Evolutionary conservation across 108 stramenopile species (phyloP), one percentile per base, ranked within the genome.

Genomic region (Nitzschia palea): DNA sequence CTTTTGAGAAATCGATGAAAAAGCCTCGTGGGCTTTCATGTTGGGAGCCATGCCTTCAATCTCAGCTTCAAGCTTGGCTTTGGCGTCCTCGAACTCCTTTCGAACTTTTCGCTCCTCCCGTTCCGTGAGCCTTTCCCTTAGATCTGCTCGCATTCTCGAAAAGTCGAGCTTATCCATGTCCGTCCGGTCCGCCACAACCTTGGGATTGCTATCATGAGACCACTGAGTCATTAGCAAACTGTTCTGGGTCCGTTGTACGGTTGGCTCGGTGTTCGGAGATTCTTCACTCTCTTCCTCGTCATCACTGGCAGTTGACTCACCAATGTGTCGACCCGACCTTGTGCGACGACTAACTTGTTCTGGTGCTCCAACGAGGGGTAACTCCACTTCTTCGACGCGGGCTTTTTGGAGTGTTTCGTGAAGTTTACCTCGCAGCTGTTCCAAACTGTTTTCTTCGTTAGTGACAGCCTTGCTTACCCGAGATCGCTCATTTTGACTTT

Each of bases 1-100:
- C 27, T 77, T 73, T 44, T 93, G 80, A 0, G 84, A 80, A 50
- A 89, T 73, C 14, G 81, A 72, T 18, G 91, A 83, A 71, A 95
- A 95, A 10, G 95, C 89, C 25, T 94, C 96, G 25, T 67, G 57
- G 44, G 97, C 97, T 84, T 96, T 96, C 97, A 98, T 96, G 79
- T 99, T 98, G 28, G 98, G 98, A 27, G 82, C 85, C 74, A 97
- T 95, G 25, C 80, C 80, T 51, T 97, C 95, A 68, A 98, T 88
- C 36, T 96, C 86, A 12, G 78, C 75, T 47, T 75, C 79, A 12
- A 95, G 50, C 63, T 86, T 90, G 22, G 58, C 59, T 17, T 93
- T 82, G 40, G 81, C 70, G 33, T 85, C 81, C 37, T 95, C 90
- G 65, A 94, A 92, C 47, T 87, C 85, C 64, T 86, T 88, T 47